Conservation (phyloP, 2,329 filamentous ascomycete genomes). For the Stagonosporopsis rhizophila region DNA sequence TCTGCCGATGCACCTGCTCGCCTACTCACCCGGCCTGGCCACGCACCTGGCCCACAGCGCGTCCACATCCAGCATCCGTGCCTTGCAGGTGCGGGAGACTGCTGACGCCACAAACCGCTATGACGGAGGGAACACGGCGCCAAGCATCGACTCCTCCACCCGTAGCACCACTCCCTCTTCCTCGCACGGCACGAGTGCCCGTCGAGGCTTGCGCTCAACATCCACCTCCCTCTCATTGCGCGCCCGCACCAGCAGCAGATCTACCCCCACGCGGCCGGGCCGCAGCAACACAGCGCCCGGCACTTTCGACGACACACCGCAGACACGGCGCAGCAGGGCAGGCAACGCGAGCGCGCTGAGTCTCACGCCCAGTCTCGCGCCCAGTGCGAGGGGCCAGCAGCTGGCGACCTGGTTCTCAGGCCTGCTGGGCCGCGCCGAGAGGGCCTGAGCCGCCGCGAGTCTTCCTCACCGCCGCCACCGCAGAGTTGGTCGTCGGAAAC, state of each 20-base stretch:
- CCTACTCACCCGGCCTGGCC: conserved; percentile 12
- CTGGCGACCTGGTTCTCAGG: conserved; percentile 45
- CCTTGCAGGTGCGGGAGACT: not conserved
- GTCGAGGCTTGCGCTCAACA: conserved; percentile 9
- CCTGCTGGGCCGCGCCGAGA: too few relatives aligned
- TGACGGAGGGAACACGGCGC: too few relatives aligned
- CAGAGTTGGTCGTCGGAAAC: too few relatives aligned
- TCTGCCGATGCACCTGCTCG: conserved; percentile 25
- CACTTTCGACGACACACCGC: not conserved
- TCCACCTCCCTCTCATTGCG: conserved; percentile 19
- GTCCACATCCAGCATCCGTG: not conserved
- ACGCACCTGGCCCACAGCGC: not conserved
- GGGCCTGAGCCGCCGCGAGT: too few relatives aligned
- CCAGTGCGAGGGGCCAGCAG: conserved; percentile 37
- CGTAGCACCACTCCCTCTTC: not conserved
- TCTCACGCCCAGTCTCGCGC: conserved; percentile 37
- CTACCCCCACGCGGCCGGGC: too few relatives aligned
- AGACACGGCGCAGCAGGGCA: conserved; percentile 1
- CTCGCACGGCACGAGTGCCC: not conserved
- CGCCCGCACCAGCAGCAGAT: conserved; percentile 10
- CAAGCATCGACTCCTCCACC: conserved; percentile 2
- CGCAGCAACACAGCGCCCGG: conserved; percentile 30
- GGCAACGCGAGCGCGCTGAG: conserved; percentile 24
- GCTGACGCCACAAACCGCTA: too few relatives aligned
- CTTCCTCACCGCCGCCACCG: too few relatives aligned